phyloP scores from a whole-genome alignment of 192 early-diverging fungal genomes.

The Umbelopsis isabellina region DNA sequence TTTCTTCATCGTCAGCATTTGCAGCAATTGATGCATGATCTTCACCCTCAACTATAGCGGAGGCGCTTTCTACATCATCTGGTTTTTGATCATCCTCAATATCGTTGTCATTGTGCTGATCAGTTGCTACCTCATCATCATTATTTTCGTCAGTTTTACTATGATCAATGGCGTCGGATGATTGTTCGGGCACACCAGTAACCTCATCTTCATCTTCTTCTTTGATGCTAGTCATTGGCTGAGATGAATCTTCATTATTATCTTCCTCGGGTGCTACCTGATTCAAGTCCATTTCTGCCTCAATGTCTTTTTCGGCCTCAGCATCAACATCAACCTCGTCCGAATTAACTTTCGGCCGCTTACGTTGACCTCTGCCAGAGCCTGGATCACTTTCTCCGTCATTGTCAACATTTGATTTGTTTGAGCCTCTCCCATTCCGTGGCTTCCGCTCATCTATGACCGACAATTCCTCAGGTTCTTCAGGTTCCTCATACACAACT shows the following conservation, averaged over 20 bases:
- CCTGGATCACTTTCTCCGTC: slow-evolving; percentile 7
- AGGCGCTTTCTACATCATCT: not conserved
- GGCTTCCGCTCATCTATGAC: slow-evolving; percentile 7
- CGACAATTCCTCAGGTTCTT: not conserved
- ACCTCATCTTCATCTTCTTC: slow-evolving; percentile 16
- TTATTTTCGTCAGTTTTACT: not conserved
- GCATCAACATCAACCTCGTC: not conserved
- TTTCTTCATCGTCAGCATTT: slow-evolving; percentile 17
- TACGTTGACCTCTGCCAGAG: slow-evolving; percentile 1
- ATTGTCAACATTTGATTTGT: not conserved
- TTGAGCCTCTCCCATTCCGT: not conserved
- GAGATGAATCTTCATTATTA: not conserved
- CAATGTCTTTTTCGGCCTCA: not conserved
- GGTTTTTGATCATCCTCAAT: not conserved
- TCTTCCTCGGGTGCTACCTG: not conserved
- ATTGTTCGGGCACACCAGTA: not conserved
- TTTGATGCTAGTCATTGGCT: slow-evolving; percentile 2
- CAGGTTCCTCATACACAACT: slow-evolving; percentile 13
- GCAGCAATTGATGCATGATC: not conserved
- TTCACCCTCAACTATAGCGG: not conserved
- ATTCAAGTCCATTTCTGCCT: not conserved
- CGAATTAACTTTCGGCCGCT: not conserved
- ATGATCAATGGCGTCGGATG: not conserved
- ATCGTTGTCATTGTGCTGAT: not conserved
- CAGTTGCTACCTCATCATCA: not conserved